These are phyloP conservation scores for Pythium aquatile DNA, from an alignment of 352 stramenopile species.

Conservation along the genomic window DNA sequence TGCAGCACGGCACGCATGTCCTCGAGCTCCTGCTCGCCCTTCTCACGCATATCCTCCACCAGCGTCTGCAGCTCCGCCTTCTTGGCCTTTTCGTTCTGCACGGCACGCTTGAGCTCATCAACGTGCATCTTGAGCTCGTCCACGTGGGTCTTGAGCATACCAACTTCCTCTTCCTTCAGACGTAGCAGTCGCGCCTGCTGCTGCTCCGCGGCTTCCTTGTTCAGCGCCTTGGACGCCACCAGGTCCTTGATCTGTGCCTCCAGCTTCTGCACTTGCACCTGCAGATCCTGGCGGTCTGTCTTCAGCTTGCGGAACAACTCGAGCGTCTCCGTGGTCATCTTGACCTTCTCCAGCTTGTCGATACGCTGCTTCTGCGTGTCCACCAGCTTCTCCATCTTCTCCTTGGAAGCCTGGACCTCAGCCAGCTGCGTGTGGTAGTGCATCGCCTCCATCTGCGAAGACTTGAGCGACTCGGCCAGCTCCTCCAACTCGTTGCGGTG, in stretches of 20 bases:
- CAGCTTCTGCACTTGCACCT: constrained; percentile 37
- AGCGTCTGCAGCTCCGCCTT: constrained; percentile 33
- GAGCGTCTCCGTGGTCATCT: constrained; percentile 77
- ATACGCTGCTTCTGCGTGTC: constrained; percentile 63
- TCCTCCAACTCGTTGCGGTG: constrained; percentile 49
- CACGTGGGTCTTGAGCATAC: constrained; percentile 36
- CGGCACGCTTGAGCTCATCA: constrained; percentile 36
- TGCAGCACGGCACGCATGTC: constrained; percentile 49
- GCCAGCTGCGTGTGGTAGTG: constrained; percentile 54
- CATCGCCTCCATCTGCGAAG: constrained; percentile 47
- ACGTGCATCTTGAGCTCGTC: constrained; percentile 44
- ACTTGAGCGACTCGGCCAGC: constrained; percentile 50
- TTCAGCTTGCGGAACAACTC: constrained; percentile 73
- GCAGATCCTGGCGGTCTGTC: constrained; percentile 49
- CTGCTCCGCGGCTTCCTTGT: constrained; percentile 24
- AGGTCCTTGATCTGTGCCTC: constrained; percentile 17
- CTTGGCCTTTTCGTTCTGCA: constrained; percentile 39
- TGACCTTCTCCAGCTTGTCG: constrained; percentile 78
- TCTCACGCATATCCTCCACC: constrained; percentile 43
- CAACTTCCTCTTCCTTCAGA: constrained; percentile 48
- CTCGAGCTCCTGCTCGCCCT: constrained; percentile 47
- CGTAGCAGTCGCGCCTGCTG: constrained; percentile 31
- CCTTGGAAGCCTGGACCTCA: constrained; percentile 38
- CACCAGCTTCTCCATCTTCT: constrained; percentile 43
- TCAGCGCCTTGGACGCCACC: constrained; percentile 12